These are phyloP conservation scores for Triticum dicoccoides DNA, from an alignment of 176 grass and related monocot genomes.

Conservation along the genomic window DNA sequence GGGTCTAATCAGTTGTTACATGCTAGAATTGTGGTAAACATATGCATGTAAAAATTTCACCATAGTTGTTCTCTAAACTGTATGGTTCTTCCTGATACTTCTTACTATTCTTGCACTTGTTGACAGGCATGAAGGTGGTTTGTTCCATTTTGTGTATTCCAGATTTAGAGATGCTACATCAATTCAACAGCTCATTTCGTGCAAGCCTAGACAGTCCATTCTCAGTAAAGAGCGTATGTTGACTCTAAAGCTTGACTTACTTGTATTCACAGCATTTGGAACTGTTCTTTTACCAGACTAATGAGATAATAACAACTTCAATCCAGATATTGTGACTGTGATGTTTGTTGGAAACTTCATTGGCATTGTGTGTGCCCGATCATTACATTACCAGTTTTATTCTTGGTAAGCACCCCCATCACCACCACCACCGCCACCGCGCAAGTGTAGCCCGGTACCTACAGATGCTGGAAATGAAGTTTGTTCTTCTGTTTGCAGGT, in stretches of 20 bases:
- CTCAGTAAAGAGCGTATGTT: constrained; percentile 69
- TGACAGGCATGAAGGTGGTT: constrained; percentile 63
- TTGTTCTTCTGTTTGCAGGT: constrained; percentile 48
- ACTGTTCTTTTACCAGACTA: constrained; percentile 20
- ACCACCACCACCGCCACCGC: background rate
- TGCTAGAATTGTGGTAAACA: background rate
- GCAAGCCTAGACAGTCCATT: constrained; percentile 40
- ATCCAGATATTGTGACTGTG: constrained; percentile 72
- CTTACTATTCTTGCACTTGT: constrained; percentile 11
- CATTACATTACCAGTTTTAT: constrained; percentile 94
- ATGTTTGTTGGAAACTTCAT: constrained; percentile 97
- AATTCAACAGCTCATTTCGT: constrained; percentile 39
- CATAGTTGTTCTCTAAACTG: background rate
- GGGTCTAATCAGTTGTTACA: background rate
- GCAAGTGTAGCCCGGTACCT: background rate
- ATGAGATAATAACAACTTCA: constrained; percentile 29
- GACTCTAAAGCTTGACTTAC: background rate
- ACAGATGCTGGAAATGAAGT: background rate
- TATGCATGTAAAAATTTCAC: background rate
- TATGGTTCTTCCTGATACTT: constrained; percentile 12
- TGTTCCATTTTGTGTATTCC: constrained; percentile 50
- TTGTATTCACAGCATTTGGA: background rate
- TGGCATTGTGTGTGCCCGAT: constrained; percentile 75
- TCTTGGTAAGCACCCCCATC: constrained; percentile 57
- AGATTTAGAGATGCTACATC: constrained; percentile 52